Evolutionary conservation across 495 filamentous ascomycete species (phyloP).

Genomic region (Thozetella sp.): DNA sequence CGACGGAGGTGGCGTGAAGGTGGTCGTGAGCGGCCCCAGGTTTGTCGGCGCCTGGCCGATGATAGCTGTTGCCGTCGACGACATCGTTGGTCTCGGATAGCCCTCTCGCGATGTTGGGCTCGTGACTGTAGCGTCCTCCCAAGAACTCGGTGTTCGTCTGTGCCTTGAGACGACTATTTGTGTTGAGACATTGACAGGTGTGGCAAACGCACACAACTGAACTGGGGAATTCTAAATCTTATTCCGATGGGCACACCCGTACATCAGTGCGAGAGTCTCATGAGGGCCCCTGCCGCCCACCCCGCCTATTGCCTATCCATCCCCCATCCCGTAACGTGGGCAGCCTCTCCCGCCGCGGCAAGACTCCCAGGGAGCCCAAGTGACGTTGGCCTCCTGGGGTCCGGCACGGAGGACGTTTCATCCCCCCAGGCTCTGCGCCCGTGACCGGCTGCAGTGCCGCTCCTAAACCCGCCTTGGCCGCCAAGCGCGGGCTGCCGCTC

Average conservation of each 20-base stretch:
- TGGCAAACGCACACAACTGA: too few species aligned
- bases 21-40: slow-evolving; percentile 35
- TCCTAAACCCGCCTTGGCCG: not conserved
- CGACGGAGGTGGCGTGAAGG: slow-evolving; percentile 28
- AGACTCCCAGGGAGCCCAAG: not conserved
- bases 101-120: too few species aligned
- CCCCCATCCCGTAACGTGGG: too few species aligned
- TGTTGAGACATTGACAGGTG: not conserved
- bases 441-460: not conserved
- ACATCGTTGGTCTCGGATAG: not conserved
- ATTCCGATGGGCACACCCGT: too few species aligned
- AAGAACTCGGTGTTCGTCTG: not conserved
- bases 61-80: not conserved
- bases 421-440: not conserved
- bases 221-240: too few species aligned
- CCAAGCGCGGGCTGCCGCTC: not conserved
- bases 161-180: not conserved
- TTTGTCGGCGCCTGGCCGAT: slow-evolving; percentile 19
- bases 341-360: too few species aligned
- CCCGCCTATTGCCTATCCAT: too few species aligned
- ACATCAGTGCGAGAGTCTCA: too few species aligned
- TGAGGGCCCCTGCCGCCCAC: too few species aligned
- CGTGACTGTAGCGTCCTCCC: not conserved
- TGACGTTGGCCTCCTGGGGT: not conserved
- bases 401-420: slow-evolving; percentile 1